These are phyloP conservation scores for Rhizopogon sp. DNA, from an alignment of 768 basidiomycete genomes.

Conservation along the genomic window DNA sequence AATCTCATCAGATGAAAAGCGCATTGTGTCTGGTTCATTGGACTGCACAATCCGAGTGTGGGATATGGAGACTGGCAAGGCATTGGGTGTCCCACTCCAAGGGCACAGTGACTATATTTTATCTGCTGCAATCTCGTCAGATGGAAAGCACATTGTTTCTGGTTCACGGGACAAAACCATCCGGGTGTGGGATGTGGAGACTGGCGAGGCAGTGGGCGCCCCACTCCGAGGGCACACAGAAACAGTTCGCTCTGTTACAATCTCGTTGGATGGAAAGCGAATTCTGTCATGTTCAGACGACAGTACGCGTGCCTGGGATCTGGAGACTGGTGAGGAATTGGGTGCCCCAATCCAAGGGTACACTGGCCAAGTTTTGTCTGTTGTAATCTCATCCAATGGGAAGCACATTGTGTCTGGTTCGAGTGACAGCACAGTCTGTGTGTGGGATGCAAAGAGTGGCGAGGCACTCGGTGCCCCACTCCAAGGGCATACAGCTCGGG, in stretches of 20 bases:
- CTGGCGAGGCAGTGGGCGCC: no score
- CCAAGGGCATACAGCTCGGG: no score
- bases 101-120: no score
- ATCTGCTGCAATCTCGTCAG: no score
- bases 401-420: neutral
- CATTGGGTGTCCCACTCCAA: no score
- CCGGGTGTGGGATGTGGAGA: slow-evolving; percentile 3
- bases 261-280: neutral
- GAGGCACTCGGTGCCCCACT: neutral
- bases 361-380: neutral
- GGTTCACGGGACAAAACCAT: slow-evolving; percentile 6
- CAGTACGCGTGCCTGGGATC: neutral
- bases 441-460: neutral
- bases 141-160: no score
- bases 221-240: neutral
- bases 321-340: neutral
- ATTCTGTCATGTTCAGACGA: neutral
- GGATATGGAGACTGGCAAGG: neutral
- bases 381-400: neutral
- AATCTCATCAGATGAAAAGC: neutral
- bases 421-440: neutral
- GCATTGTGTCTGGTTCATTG: neutral
- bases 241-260: neutral
- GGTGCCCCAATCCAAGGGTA: neutral
- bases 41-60: neutral